A percentile compares a stretch with the other conserved stretches of the same genome.
Evolutionary conservation across 1,284 basidiomycete species (phyloP).

Genomic region (Sanghuangporus weigelae): DNA sequence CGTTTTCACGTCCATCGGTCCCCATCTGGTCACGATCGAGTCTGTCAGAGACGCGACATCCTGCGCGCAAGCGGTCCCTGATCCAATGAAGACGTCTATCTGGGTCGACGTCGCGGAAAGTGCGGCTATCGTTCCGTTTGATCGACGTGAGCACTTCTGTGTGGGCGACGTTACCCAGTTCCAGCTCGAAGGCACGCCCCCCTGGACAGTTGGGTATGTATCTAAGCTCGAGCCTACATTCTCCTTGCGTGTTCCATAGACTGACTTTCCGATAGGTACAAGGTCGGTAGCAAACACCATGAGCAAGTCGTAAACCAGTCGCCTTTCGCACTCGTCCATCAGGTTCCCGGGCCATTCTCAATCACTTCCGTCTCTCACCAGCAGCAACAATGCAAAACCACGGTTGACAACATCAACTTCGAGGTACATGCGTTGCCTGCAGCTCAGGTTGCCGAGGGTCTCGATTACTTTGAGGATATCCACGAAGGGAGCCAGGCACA

Average conservation of each 20-base stretch:
- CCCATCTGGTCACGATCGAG: conserved; percentile 76
- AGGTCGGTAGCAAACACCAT: conserved; percentile 72
- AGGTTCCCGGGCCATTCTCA: conserved; percentile 76
- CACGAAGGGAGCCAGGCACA: conserved; percentile 93
- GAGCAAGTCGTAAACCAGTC: conserved; percentile 73
- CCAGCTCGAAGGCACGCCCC: conserved; percentile 91
- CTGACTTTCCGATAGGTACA: conserved; percentile 50
- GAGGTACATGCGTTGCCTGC: conserved; percentile 81
- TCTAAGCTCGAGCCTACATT: background rate
- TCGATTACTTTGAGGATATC: conserved; percentile 77
- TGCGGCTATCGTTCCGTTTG: conserved; percentile 85
- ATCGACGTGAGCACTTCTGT: conserved; percentile 78
- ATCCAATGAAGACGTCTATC: conserved; percentile 60
- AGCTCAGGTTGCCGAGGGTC: conserved; percentile 84
- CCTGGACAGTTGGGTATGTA: conserved; percentile 85
- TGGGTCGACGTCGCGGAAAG: conserved; percentile 92
- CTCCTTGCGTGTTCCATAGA: conserved; percentile 6
- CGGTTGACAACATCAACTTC: conserved; percentile 72
- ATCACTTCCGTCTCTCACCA: conserved; percentile 88
- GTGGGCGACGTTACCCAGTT: conserved; percentile 90
- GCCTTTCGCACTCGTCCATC: conserved; percentile 80
- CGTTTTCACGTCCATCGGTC: conserved; percentile 70
- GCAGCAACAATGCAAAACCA: conserved; percentile 82
- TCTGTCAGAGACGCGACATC: conserved; percentile 72
- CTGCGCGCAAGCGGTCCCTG: conserved; percentile 69